Base-by-base conservation (phyloP, 768 basidiomycete species). In the Amanita subjunquillea region DNA sequence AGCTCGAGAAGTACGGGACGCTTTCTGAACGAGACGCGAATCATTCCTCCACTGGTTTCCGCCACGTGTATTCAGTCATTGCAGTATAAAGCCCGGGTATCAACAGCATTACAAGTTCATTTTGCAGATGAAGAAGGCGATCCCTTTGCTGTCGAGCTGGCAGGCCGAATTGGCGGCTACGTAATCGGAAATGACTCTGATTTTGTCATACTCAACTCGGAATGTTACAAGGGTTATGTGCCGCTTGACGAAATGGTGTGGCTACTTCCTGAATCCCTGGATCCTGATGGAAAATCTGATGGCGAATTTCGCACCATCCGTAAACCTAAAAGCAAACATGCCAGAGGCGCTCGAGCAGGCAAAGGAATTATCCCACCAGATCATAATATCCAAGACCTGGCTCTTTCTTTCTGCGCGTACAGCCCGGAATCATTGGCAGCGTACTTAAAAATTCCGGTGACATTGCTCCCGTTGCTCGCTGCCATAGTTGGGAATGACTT, bases 401-500 rank as follows among this genome's bases (percentile, higher is more conserved):
- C 73, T 6, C 65, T 91, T 50, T 75, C 77, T 0, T 73, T 79
- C 50, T 69, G 73, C 6, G 72, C 78, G 7, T 91, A 86, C 60
- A 77, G 71, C 36, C 88, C 90, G 0, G 62, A 72, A 3, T 59
- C 64, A 0, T 73, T 91, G 32, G 85, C 90, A 7, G 62, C 72
- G 0, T 82, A 85, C 59, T 65, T 92, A 2, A 74, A 80, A 44
- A 68, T 91, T 10, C 85, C 89, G 0, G 69, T 78, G 6, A 77
- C 83, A 0, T 73, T 91, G 37, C 77, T 92, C 29, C 90, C 90
- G 1, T 73, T 92, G 5, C 69, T 91, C 3, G 87, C 82, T 17
- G 85, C 89, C 8, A 68, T 91, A 15, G 77, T 89, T 3, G 90
- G 90, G 46, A 91, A 91, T 59, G 90, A 91, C 63, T 91, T 79